phyloP scores from a whole-genome alignment of 768 basidiomycete genomes.

The Chlorophyllum brunneum region DNA sequence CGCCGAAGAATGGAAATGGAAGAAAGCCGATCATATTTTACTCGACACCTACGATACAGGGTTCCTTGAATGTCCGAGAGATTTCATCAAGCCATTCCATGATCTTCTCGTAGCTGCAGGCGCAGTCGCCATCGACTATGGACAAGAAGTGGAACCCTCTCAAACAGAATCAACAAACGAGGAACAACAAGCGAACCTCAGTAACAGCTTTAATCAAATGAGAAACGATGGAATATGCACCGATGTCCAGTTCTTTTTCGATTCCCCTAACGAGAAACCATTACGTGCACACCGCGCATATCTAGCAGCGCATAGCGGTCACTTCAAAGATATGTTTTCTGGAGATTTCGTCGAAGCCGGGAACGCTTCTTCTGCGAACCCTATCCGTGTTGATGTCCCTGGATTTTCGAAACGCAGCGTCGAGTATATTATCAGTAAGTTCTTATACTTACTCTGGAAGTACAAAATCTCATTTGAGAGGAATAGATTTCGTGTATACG shows the following conservation, averaged over 20 bases:
- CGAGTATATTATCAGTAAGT: conserved; percentile 25
- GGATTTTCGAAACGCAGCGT: conserved; percentile 21
- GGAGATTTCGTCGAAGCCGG: conserved; percentile 21
- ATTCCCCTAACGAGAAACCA: conserved; percentile 17
- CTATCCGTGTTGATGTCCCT: conserved; percentile 11
- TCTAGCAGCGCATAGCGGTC: conserved; percentile 29
- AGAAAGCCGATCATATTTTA: conserved; percentile 32
- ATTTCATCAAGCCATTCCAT: conserved; percentile 30
- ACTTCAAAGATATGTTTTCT: conserved; percentile 28
- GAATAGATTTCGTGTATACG: conserved; percentile 31
- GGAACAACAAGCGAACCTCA: conserved; percentile 17
- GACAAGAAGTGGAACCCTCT: conserved; percentile 9
- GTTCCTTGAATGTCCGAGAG: conserved; percentile 26
- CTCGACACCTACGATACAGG: conserved; percentile 30
- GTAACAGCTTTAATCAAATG: conserved; percentile 29
- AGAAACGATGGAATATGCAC: conserved; percentile 27
- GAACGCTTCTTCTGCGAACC: conserved; percentile 14
- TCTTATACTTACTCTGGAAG: not conserved
- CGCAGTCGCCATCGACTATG: conserved; percentile 22
- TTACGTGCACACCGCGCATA: conserved; percentile 34
- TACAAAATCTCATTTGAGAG: not conserved
- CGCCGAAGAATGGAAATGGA: conserved; percentile 35
- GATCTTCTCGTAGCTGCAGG: conserved; percentile 31
- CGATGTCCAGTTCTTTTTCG: conserved; percentile 32
- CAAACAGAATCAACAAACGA: conserved; percentile 13